Evolutionary conservation across 495 filamentous ascomycete species (phyloP), one percentile per base, ranked within the genome.

Genomic region (Cenococcum geophilum): DNA sequence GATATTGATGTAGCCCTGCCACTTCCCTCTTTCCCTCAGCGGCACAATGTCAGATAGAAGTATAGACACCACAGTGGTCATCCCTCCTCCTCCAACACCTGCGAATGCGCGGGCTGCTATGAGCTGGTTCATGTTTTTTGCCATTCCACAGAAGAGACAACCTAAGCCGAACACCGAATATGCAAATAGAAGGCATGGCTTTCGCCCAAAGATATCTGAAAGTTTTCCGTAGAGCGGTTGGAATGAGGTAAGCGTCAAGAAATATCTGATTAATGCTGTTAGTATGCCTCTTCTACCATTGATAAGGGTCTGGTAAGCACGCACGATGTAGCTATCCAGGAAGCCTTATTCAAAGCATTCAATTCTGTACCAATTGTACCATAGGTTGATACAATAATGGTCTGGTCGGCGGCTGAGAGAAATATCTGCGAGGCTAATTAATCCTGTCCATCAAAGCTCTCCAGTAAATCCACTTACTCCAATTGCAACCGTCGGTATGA

Each of bases 1-100:
- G 69, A 93, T 84, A 67, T 93, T 95, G 65, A 92, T 77, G 50
- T 91, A 82, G 20, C 90, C 89, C 71, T 95, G 90, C 82, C 86
- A 95, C 12, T 86, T 77, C 4, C 88, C 90, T 62, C 89, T 73
- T 55, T 91, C 84, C n/a, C 87, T 78, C 54, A 95, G 76, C 9
- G 88, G 79, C 4, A 95, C 80, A 18, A 92, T 78, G 70, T 96
- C 91, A 55, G 82, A 87, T 60, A 95, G 72, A 34, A 96, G 72
- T 54, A 96, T 92, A 57, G 75, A 83, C 47, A 87, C 87, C 53
- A 93, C 83, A 4, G 86, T 86, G 3, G 85, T 89, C 89, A 95
- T 92, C 21, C 90, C 91, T 25, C 88, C 90, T 21, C 89, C 91
- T 11, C 89, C 90, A 61, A 92, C 83, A 5, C 90, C 89, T 67